These are phyloP conservation scores for Pythium sukuiense DNA, from an alignment of 352 stramenopile species.

Conservation along the genomic window DNA sequence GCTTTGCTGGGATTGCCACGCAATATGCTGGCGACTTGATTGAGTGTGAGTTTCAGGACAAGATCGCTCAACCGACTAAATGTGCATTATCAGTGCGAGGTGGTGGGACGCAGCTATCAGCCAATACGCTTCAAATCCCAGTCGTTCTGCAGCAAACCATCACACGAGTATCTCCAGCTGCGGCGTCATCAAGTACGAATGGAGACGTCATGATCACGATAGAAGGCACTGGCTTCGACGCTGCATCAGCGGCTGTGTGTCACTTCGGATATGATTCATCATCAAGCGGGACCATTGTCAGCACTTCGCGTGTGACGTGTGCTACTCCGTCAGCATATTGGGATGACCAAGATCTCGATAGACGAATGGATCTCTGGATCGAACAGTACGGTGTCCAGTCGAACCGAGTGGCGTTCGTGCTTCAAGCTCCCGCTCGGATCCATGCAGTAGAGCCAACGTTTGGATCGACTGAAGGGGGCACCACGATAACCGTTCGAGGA, in stretches of 20 bases:
- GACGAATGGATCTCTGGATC: constrained; percentile 13
- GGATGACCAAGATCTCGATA: background rate
- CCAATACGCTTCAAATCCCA: background rate
- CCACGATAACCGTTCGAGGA: constrained; percentile 29
- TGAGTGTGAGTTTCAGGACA: constrained; percentile 7
- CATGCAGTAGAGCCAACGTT: constrained; percentile 12
- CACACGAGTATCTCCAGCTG: background rate
- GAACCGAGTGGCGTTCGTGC: background rate
- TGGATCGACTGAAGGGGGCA: constrained; percentile 28
- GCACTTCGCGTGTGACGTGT: constrained; percentile 7
- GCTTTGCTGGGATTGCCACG: background rate
- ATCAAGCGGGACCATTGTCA: background rate
- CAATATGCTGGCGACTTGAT: constrained; percentile 12
- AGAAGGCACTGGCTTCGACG: constrained; percentile 18
- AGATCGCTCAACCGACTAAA: background rate
- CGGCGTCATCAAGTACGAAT: background rate
- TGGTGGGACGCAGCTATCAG: constrained; percentile 3
- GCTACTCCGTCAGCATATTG: constrained; percentile 17
- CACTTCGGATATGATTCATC: constrained; percentile 18
- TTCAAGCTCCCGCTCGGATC: constrained; percentile 7
- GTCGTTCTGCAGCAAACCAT: constrained; percentile 4
- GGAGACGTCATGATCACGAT: constrained; percentile 4
- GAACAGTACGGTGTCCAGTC: constrained; percentile 15
- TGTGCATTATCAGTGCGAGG: constrained; percentile 12
- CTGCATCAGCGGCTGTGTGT: background rate